Conservation (phyloP, 2,329 filamentous ascomycete species). For the Didymella pomorum region DNA sequence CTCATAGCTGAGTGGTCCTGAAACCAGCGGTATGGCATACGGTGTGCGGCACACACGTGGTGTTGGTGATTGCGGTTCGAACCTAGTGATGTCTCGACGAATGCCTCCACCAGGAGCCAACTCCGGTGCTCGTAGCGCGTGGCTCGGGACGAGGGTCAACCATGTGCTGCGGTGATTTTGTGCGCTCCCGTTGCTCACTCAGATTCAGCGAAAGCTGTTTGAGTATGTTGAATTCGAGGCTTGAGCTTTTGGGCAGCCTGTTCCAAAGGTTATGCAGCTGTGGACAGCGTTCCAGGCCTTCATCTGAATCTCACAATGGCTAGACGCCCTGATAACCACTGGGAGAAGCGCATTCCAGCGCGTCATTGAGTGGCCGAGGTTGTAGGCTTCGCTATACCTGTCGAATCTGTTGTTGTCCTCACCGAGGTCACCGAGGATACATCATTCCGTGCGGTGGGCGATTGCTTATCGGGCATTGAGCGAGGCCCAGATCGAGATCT, state of each 20-base stretch:
- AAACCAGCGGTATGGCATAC: background rate
- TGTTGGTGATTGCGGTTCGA: background rate
- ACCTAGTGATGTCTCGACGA: background rate
- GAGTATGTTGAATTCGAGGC: background rate
- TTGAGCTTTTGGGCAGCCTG: background rate
- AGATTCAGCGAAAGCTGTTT: background rate
- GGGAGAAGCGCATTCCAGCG: background rate
- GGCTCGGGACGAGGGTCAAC: background rate
- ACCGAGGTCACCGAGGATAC: background rate
- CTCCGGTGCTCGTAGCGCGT: background rate
- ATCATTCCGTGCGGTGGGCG: background rate
- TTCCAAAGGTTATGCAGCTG: background rate
- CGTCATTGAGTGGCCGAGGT: background rate
- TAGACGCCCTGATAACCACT: background rate
- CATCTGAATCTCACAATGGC: background rate
- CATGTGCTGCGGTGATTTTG: background rate
- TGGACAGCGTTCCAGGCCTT: background rate
- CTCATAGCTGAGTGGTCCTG: background rate
- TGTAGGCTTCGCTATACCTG: background rate
- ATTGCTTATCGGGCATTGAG: background rate
- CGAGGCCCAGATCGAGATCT: background rate
- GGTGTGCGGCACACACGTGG: background rate
- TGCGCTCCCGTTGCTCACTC: background rate
- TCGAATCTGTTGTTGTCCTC: background rate
- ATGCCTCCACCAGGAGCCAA: background rate